Evolutionary conservation across 768 basidiomycete genomes (phyloP), one percentile per base, ranked within the genome.

Genomic region (Mycena crocata): DNA sequence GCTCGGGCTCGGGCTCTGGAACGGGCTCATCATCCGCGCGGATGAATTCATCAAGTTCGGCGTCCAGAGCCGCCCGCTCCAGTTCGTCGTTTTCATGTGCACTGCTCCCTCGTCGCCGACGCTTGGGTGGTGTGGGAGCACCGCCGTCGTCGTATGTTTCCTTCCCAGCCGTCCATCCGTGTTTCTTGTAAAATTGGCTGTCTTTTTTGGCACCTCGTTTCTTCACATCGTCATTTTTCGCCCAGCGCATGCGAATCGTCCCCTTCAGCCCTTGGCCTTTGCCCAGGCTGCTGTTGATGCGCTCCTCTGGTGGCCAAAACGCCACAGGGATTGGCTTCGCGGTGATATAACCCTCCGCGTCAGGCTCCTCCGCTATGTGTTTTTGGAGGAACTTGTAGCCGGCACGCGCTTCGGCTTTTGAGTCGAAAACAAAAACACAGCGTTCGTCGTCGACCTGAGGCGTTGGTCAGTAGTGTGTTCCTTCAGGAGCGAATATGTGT

Each of bases 131-230:
- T 3, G 81, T 77, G 31, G 74, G 62, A 28, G 39, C 64, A 30
- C 37, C 3, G 3, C 34, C 62, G 40, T 72, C 82, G 28, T 79
- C 74, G 56, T 83, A 82, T 8, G 78, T 71, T 62, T 89, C 87
- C 74, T 89, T 93, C 61, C 92, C 93, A 4, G 90, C 90, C 32
- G 75, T 74, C 59, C 72, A 73, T 21, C 93, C 94, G 63, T 94
- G 91, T 72, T 87, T 91, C 76, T 78, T 88, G 78, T 95, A 95
- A 70, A 94, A 95, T 70, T 90, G 80, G 73, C 93, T 94, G 67
- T 90, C 85, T 61, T 80, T 82, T 74, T 85, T 87, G 5, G 94
- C 92, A 2, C 91, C 92, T 55, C 84, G 87, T 81, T 91, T 88
- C 82, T 95, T 95, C 48, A 93, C 85, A 71, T 95, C 94, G 31